Evolutionary conservation across 2,329 filamentous ascomycete genomes (phyloP).

Genomic region (Arthrobotrys iridis): DNA sequence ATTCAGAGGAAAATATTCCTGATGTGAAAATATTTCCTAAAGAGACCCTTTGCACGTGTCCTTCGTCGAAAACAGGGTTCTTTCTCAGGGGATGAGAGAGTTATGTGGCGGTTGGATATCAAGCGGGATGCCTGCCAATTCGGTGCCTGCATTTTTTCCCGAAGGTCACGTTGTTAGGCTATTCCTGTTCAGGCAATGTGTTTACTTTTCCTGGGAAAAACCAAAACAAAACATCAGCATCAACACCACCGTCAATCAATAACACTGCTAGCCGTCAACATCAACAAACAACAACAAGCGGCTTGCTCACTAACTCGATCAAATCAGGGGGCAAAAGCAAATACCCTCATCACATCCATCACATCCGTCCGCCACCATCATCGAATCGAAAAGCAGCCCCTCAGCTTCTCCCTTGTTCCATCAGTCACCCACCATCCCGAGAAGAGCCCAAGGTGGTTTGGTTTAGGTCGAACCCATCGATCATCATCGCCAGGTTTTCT

Average conservation of each 20-base stretch:
- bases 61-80: too few species aligned
- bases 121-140: background rate
- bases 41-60: too few species aligned
- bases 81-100: constrained; percentile 4
- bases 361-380: background rate
- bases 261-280: constrained; percentile 43
- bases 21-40: too few species aligned
- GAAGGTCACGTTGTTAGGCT: constrained; percentile 9
- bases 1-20: too few species aligned
- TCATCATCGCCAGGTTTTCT: background rate
- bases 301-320: background rate
- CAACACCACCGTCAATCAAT: constrained; percentile 30
- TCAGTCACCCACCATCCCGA: background rate
- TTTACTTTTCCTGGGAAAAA: constrained; percentile 25
- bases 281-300: background rate
- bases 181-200: constrained; percentile 24
- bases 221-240: constrained; percentile 19
- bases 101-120: constrained; percentile 5
- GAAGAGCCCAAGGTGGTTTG: background rate
- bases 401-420: background rate
- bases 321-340: constrained; percentile 39
- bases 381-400: too few species aligned
- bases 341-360: constrained; percentile 3
- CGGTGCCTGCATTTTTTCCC: constrained; percentile 17
- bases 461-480: constrained; percentile 1